Conservation (phyloP, 352 stramenopile species). For the Globisporangium heterothallicum region DNA sequence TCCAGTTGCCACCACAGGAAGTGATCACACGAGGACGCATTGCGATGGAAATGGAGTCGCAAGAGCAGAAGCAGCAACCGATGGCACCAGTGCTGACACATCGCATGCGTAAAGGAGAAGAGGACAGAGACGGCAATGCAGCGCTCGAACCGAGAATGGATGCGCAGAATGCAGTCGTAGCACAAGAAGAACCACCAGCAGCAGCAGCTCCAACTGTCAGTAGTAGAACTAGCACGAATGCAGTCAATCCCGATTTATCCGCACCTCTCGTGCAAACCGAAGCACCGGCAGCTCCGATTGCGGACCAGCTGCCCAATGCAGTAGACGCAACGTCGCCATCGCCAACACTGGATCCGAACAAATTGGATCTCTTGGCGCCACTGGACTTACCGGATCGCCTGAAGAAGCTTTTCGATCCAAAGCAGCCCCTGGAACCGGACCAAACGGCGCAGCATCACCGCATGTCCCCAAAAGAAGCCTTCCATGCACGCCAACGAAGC, state of each 20-base stretch:
- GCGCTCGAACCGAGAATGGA: too few relatives aligned
- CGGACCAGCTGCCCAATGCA: background rate
- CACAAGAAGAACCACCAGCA: background rate
- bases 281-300: background rate
- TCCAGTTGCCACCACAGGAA: slow-evolving; percentile 5
- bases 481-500: slow-evolving; percentile 7
- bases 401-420: background rate
- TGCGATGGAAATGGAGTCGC: background rate
- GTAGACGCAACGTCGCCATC: background rate
- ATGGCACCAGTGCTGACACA: background rate
- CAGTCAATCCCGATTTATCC: background rate
- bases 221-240: background rate
- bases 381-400: background rate
- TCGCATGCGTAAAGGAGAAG: background rate
- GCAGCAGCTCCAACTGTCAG: background rate
- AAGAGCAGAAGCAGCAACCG: background rate
- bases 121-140: too few relatives aligned
- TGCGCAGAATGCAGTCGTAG: too few relatives aligned
- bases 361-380: background rate
- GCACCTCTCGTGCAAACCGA: background rate
- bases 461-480: slow-evolving; percentile 5
- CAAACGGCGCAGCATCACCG: background rate
- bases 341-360: background rate
- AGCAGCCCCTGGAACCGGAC: background rate
- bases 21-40: background rate